Percentiles rank a stretch among this genome's conserved stretches.
These are phyloP conservation scores for Taiozyma onychis DNA, from an alignment of 1,139 yeast species.

Conservation along the genomic window DNA sequence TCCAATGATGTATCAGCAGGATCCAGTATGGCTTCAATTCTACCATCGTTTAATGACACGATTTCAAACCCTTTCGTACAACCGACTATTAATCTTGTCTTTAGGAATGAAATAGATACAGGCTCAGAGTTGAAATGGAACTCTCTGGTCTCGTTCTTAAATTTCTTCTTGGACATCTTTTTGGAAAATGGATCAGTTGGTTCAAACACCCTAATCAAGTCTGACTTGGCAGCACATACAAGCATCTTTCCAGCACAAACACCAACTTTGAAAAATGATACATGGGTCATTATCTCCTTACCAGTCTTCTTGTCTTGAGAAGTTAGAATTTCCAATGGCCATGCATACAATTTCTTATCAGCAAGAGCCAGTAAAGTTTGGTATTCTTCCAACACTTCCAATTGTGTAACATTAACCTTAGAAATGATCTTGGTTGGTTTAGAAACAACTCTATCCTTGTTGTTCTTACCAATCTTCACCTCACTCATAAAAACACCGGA, in stretches of 20 bases:
- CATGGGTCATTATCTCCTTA: constrained; percentile 77
- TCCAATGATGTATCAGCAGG: constrained; percentile 97
- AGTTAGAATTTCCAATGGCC: constrained; percentile 73
- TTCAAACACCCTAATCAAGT: constrained; percentile 81
- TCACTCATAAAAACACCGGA: constrained; percentile 82
- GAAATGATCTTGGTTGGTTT: constrained; percentile 77
- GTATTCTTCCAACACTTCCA: constrained; percentile 90
- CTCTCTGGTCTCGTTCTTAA: constrained; percentile 66
- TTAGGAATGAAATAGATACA: constrained; percentile 82
- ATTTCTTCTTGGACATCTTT: constrained; percentile 55
- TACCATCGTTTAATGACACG: constrained; percentile 50
- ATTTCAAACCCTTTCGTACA: constrained; percentile 96
- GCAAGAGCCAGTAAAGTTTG: constrained; percentile 75
- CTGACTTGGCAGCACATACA: constrained; percentile 84
- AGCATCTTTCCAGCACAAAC: constrained; percentile 84
- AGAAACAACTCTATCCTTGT: constrained; percentile 43
- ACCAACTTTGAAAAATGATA: constrained; percentile 86
- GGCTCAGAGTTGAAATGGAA: constrained; percentile 84
- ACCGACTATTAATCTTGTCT: constrained; percentile 87
- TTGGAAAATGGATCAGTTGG: constrained; percentile 63
- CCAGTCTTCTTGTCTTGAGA: constrained; percentile 48
- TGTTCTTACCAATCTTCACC: constrained; percentile 36
- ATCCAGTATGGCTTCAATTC: constrained; percentile 75
- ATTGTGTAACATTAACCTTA: constrained; percentile 75
- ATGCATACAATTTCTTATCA: constrained; percentile 78